Conservation (phyloP, 169 alveolate genomes). For the Eimeria acervulina region DNA sequence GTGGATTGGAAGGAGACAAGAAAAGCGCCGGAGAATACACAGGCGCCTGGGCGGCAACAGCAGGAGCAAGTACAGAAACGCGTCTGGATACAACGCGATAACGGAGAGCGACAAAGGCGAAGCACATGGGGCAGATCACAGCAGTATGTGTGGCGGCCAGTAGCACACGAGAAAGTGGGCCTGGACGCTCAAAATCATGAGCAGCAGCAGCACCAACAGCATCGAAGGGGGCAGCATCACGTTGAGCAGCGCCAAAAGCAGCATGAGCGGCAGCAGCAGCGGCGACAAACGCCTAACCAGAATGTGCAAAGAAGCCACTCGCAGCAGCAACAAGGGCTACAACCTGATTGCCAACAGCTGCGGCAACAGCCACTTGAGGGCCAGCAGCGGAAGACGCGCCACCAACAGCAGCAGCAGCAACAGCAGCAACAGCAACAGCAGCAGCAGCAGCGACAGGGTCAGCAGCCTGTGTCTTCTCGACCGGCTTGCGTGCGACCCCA, state of each 20-base stretch:
- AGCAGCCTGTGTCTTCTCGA: constrained; percentile 14
- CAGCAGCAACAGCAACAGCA: constrained; percentile 7
- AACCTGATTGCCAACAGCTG: neutral
- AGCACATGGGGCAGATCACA: neutral
- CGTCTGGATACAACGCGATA: neutral
- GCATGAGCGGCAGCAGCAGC: constrained; percentile 3
- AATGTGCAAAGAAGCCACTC: neutral
- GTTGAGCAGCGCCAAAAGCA: neutral
- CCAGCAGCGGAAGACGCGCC: neutral
- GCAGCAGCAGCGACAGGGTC: constrained; percentile 37
- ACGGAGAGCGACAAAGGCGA: constrained; percentile 6
- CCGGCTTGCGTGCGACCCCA: constrained; percentile 60
- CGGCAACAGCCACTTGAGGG: neutral
- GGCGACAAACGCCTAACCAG: neutral
- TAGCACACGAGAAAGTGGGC: neutral
- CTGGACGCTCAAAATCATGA: neutral
- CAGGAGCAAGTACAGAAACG: constrained; percentile 19
- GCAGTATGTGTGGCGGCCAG: constrained; percentile 46
- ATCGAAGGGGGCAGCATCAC: neutral
- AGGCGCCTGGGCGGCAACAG: neutral
- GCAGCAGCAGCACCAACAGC: neutral
- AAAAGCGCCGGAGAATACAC: neutral
- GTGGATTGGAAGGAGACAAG: neutral
- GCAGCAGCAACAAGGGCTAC: constrained; percentile 24
- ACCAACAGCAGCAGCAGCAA: constrained; percentile 20